Evolutionary conservation across 495 filamentous ascomycete species (phyloP).

Genomic region (Lasiosphaeria ovina): DNA sequence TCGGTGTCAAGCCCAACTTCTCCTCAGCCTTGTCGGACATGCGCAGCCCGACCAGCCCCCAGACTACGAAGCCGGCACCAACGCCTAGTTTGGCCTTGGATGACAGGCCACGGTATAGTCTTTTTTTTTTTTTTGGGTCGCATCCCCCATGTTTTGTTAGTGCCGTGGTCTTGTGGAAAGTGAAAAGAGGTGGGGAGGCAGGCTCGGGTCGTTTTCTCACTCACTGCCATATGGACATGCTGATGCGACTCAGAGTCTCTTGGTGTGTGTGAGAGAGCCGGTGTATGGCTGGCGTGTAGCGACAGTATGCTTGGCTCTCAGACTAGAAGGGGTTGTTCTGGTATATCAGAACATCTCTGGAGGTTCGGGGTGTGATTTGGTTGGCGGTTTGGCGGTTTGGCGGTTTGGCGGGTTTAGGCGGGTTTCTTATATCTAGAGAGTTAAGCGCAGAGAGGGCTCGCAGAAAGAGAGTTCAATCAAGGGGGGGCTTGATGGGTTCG

Average conservation of each 20-base stretch:
- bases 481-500: too few relatives aligned
- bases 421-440: too few relatives aligned
- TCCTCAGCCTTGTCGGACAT: slow-evolving; percentile 42
- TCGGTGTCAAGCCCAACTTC: slow-evolving; percentile 42
- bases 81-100: slow-evolving; percentile 36
- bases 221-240: slow-evolving; percentile 30
- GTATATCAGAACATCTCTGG: too few relatives aligned
- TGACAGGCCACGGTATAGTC: slow-evolving; percentile 40
- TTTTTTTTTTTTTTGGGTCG: slow-evolving; percentile 9
- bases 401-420: too few relatives aligned
- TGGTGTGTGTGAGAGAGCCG: too few relatives aligned
- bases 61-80: slow-evolving; percentile 42
- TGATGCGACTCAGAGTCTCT: not conserved
- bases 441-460: too few relatives aligned
- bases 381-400: too few relatives aligned
- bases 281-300: too few relatives aligned
- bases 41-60: slow-evolving; percentile 43
- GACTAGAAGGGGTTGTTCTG: too few relatives aligned
- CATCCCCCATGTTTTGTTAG: not conserved
- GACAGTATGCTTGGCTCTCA: too few relatives aligned
- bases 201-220: not conserved
- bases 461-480: too few relatives aligned
- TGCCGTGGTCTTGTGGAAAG: not conserved
- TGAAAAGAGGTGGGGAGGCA: not conserved
- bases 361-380: too few relatives aligned